Percentiles rank a stretch among this genome's conserved stretches.
phyloP scores from a whole-genome alignment of 2,329 filamentous ascomycete genomes.

The Dactylonectria macrodidyma region DNA sequence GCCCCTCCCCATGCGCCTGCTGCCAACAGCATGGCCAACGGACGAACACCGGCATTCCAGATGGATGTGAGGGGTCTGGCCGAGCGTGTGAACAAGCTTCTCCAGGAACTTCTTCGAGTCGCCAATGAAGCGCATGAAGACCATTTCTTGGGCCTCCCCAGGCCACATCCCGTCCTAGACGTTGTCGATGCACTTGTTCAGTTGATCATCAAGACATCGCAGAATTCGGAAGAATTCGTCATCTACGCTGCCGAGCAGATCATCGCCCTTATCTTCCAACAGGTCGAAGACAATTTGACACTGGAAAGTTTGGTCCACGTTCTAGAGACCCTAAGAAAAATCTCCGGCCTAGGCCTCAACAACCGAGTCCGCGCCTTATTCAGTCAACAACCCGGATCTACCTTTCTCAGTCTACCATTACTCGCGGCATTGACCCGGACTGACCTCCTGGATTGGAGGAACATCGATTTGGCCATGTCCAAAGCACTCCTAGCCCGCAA shows the following conservation, averaged over 20 bases:
- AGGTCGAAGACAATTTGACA: slow-evolving; percentile 68
- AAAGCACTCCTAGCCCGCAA: slow-evolving; percentile 81
- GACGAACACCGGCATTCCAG: slow-evolving; percentile 63
- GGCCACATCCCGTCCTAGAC: slow-evolving; percentile 73
- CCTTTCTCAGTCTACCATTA: slow-evolving; percentile 71
- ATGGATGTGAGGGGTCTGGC: slow-evolving; percentile 68
- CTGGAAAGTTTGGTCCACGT: slow-evolving; percentile 75
- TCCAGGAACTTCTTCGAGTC: slow-evolving; percentile 70
- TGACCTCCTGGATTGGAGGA: slow-evolving; percentile 74
- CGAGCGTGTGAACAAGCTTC: slow-evolving; percentile 71
- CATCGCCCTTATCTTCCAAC: slow-evolving; percentile 68
- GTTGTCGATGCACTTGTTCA: slow-evolving; percentile 74
- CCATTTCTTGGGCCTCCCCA: slow-evolving; percentile 72
- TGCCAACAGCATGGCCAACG: slow-evolving; percentile 60
- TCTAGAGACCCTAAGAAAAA: slow-evolving; percentile 72
- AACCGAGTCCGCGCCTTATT: slow-evolving; percentile 70
- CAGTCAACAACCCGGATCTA: slow-evolving; percentile 68
- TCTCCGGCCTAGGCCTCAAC: slow-evolving; percentile 68
- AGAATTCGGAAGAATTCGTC: slow-evolving; percentile 73
- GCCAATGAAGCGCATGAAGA: slow-evolving; percentile 69
- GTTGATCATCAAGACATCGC: slow-evolving; percentile 74
- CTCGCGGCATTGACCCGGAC: slow-evolving; percentile 71
- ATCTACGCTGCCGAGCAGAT: slow-evolving; percentile 74
- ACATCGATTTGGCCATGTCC: slow-evolving; percentile 80
- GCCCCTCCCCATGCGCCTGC: slow-evolving; percentile 64